Percentiles rank a stretch among this genome's conserved stretches.
phyloP scores from a whole-genome alignment of 179 eudicot species.

The Drosera spatulata region DNA sequence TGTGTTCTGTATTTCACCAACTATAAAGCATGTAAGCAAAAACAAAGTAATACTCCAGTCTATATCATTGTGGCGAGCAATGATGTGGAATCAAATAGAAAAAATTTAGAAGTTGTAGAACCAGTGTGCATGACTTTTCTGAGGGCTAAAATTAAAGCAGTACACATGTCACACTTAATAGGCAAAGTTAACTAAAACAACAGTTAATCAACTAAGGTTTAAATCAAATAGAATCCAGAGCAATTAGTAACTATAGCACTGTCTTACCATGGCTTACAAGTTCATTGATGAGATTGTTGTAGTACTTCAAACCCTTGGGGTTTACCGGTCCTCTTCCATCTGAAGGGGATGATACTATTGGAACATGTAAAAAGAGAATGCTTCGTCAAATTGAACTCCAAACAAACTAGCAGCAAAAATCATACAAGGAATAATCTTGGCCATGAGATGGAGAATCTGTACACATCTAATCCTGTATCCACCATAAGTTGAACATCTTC shows the following conservation, averaged over 20 bases:
- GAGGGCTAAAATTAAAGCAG: no score
- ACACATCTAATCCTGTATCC: slow-evolving; percentile 53
- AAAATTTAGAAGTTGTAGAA: no score
- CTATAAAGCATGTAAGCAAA: no score
- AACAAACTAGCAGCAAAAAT: background rate
- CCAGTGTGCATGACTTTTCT: no score
- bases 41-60: no score
- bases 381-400: background rate
- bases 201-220: background rate
- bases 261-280: slow-evolving; percentile 37
- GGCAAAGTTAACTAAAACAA: no score
- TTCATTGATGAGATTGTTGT: slow-evolving; percentile 57
- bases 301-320: slow-evolving; percentile 42
- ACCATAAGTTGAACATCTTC: slow-evolving; percentile 61
- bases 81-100: no score
- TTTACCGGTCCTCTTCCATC: slow-evolving; percentile 64
- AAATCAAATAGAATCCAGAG: background rate
- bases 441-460: slow-evolving; percentile 68
- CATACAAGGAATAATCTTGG: slow-evolving; percentile 61
- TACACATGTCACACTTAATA: no score
- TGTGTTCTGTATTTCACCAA: no score
- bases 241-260: background rate
- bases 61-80: no score
- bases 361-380: no score
- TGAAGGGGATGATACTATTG: slow-evolving; percentile 6